phyloP scores from a whole-genome alignment of 306 rosid genomes.

The Begonia fuchsioides region DNA sequence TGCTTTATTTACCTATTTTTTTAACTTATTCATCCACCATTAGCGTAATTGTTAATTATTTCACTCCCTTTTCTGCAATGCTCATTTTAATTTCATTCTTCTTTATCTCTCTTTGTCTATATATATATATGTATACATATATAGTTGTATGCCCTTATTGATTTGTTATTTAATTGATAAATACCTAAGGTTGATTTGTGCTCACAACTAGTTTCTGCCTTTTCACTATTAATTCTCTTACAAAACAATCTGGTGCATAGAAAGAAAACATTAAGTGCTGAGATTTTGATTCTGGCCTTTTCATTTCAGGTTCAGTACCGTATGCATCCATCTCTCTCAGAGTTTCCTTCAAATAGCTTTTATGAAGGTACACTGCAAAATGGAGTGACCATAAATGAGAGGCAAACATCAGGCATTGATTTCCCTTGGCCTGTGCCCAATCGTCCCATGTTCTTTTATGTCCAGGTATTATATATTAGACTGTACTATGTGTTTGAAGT shows the following conservation, averaged over 20 bases:
- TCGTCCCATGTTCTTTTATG: slow-evolving; percentile 98
- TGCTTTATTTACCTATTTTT: too few species aligned
- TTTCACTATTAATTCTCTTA: background rate
- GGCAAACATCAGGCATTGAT: slow-evolving; percentile 86
- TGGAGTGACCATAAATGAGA: slow-evolving; percentile 93
- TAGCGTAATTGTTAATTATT: too few species aligned
- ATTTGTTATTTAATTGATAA: background rate
- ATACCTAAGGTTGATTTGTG: background rate
- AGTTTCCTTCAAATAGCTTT: slow-evolving; percentile 96
- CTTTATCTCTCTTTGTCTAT: too few species aligned
- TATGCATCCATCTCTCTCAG: slow-evolving; percentile 98
- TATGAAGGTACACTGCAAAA: slow-evolving; percentile 98
- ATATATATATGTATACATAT: too few species aligned
- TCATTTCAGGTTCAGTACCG: slow-evolving; percentile 85
- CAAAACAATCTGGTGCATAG: background rate
- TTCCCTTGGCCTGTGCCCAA: slow-evolving; percentile 99
- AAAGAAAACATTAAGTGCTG: slow-evolving; percentile 3
- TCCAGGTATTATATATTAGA: slow-evolving; percentile 47
- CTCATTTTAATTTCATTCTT: too few species aligned
- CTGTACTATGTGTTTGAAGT: too few species aligned
- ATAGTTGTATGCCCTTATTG: too few species aligned
- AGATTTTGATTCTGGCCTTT: slow-evolving; percentile 1
- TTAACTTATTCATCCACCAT: too few species aligned
- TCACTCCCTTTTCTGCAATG: too few species aligned
- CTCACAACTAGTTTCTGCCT: background rate